Evolutionary conservation across 305 asterid species (phyloP).

Genomic region (Caryopteris hybrid): DNA sequence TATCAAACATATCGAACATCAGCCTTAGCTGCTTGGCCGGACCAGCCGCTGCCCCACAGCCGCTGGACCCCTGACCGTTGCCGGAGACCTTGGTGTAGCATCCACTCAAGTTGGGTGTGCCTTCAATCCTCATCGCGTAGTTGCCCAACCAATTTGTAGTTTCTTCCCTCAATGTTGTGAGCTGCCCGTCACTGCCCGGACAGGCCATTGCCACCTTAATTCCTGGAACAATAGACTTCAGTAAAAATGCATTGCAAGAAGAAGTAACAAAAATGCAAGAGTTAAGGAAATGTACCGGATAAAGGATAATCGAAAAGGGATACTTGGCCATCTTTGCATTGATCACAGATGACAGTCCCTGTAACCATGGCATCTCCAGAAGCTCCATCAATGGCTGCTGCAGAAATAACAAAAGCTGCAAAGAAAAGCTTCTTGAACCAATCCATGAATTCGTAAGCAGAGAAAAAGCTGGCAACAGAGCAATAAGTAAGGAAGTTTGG

Average conservation of each 20-base stretch:
- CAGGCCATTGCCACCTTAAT: constrained; percentile 66
- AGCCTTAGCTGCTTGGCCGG: constrained; percentile 45
- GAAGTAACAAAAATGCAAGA: neutral
- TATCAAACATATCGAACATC: constrained; percentile 59
- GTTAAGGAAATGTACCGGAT: constrained; percentile 34
- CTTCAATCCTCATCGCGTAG: constrained; percentile 58
- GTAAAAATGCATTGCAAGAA: neutral
- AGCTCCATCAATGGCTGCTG: constrained; percentile 43
- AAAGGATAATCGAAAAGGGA: constrained; percentile 81
- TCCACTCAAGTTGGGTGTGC: constrained; percentile 56
- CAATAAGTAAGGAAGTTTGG: constrained; percentile 13
- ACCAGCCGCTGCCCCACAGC: constrained; percentile 65
- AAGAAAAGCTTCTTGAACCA: constrained; percentile 30
- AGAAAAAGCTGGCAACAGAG: constrained; percentile 2
- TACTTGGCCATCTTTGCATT: constrained; percentile 83
- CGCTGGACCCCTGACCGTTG: constrained; percentile 35
- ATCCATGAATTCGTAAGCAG: constrained; percentile 26
- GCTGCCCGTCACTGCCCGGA: constrained; percentile 65
- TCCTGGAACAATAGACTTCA: constrained; percentile 35
- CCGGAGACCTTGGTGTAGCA: constrained; percentile 69
- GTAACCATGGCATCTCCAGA: constrained; percentile 53
- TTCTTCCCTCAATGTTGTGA: constrained; percentile 52
- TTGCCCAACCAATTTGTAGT: constrained; percentile 70
- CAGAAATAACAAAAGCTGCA: constrained; percentile 39
- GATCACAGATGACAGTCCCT: constrained; percentile 92